Percentiles rank a stretch among this genome's conserved stretches.
Conservation (phyloP, 768 basidiomycete genomes). For the Termitomyces sp. region DNA sequence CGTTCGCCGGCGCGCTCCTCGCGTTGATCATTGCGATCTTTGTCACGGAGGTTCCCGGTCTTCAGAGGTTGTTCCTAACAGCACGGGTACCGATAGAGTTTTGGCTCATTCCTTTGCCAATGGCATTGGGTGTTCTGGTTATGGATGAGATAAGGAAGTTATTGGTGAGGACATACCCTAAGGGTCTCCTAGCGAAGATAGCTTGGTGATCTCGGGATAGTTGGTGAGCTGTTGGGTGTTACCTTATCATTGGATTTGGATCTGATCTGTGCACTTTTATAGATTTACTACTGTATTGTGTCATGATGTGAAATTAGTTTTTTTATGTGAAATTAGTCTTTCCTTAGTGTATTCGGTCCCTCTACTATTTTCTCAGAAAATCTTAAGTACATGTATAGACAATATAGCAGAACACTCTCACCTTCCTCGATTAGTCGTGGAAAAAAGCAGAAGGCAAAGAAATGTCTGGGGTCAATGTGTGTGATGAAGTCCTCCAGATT, state of each 20-base stretch:
- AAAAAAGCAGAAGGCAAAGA: no score
- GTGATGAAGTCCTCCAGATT: no score
- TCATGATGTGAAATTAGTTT: background rate
- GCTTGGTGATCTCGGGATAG: slow-evolving; percentile 8
- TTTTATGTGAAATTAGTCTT: background rate
- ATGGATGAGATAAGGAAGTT: slow-evolving; percentile 41
- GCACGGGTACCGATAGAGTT: slow-evolving; percentile 39
- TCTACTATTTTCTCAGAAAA: no score
- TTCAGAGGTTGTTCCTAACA: slow-evolving; percentile 37
- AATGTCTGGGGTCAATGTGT: no score
- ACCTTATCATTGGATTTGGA: no score
- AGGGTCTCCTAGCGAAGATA: slow-evolving; percentile 15
- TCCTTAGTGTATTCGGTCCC: no score
- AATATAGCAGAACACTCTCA: no score
- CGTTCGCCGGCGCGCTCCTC: slow-evolving; percentile 10
- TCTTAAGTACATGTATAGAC: no score
- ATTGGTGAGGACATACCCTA: slow-evolving; percentile 22
- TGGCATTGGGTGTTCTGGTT: slow-evolving; percentile 32
- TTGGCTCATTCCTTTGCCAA: slow-evolving; percentile 41
- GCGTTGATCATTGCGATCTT: slow-evolving; percentile 33
- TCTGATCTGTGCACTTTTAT: no score
- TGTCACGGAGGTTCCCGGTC: slow-evolving; percentile 35
- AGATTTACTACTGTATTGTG: background rate
- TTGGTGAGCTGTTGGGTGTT: background rate
- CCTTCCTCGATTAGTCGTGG: no score